These are phyloP conservation scores for Tricholoma sp. DNA, from an alignment of 768 basidiomycete species.

Conservation along the genomic window DNA sequence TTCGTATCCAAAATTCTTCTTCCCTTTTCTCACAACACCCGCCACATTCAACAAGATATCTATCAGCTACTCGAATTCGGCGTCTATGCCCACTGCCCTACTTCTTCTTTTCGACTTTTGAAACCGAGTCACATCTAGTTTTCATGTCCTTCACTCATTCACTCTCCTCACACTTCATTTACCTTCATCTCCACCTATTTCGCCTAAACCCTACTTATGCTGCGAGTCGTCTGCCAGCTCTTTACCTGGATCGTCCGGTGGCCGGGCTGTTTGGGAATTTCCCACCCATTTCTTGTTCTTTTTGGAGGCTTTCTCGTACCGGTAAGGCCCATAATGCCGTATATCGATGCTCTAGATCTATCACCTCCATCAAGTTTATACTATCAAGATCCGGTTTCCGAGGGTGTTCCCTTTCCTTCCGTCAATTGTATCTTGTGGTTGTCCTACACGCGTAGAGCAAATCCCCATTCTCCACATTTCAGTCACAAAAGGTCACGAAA, in stretches of 20 bases:
- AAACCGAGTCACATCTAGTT: not conserved
- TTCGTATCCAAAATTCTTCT: not conserved
- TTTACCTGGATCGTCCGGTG: conserved; percentile 5
- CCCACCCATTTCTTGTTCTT: conserved; percentile 6
- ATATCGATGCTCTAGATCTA: conserved; percentile 21
- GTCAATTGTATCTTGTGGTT: conserved; percentile 2
- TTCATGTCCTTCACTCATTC: not conserved
- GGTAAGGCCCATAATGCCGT: conserved; percentile 20
- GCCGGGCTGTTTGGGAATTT: conserved; percentile 6
- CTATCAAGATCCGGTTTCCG: conserved; percentile 43
- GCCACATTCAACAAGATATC: conserved; percentile 10
- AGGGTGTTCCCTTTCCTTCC: conserved; percentile 14
- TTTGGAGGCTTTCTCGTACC: conserved; percentile 9
- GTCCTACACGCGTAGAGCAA: not conserved
- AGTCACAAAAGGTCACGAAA: conserved; percentile 3
- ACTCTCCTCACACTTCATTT: conserved; percentile 2
- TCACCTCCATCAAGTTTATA: conserved; percentile 22
- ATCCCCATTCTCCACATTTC: conserved; percentile 10
- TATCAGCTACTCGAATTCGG: not conserved
- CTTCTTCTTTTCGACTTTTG: not conserved
- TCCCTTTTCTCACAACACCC: conserved; percentile 9
- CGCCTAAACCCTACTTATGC: conserved; percentile 4
- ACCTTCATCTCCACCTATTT: conserved; percentile 9
- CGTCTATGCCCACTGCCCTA: not conserved
- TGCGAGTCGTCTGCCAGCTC: not conserved